These are phyloP conservation scores for Ogataea philodendri DNA, from an alignment of 805 yeast species.

Conservation along the genomic window DNA sequence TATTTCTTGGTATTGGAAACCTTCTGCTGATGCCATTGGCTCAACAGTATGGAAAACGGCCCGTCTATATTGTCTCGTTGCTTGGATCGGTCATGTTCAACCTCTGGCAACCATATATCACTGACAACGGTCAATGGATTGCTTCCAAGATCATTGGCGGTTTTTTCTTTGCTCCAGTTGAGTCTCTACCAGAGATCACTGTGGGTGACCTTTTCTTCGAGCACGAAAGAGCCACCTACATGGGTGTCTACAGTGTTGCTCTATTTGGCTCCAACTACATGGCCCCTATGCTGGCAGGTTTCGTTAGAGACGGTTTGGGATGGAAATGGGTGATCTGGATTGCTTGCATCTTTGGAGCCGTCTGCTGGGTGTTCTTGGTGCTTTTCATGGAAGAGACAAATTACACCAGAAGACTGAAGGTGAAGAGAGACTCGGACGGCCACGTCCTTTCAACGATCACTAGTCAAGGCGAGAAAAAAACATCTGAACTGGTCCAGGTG, in stretches of 20 bases:
- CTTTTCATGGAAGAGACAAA: conserved; percentile 57
- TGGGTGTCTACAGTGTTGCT: conserved; percentile 52
- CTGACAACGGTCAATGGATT: conserved; percentile 33
- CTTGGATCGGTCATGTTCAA: conserved; percentile 31
- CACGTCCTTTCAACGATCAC: conserved; percentile 6
- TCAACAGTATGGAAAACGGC: conserved; percentile 39
- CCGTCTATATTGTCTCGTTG: conserved; percentile 35
- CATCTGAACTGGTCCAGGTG: conserved; percentile 1
- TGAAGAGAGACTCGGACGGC: conserved; percentile 4
- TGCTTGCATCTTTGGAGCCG: conserved; percentile 47
- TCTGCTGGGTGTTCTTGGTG: conserved; percentile 38
- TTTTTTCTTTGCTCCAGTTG: conserved; percentile 38
- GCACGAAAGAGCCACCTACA: conserved; percentile 48
- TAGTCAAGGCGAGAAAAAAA: conserved; percentile 7
- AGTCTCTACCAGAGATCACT: conserved; percentile 48
- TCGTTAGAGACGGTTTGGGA: conserved; percentile 47
- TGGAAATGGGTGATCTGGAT: conserved; percentile 55
- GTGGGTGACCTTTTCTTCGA: conserved; percentile 50
- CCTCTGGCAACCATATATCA: conserved; percentile 36
- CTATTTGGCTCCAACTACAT: conserved; percentile 52
- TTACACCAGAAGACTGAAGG: conserved; percentile 33
- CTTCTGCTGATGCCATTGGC: conserved; percentile 39
- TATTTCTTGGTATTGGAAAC: conserved; percentile 42
- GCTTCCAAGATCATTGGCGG: conserved; percentile 34
- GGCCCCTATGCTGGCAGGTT: conserved; percentile 61